Evolutionary conservation across 2,329 filamentous ascomycete genomes (phyloP).

Genomic region (Fusarium napiforme): DNA sequence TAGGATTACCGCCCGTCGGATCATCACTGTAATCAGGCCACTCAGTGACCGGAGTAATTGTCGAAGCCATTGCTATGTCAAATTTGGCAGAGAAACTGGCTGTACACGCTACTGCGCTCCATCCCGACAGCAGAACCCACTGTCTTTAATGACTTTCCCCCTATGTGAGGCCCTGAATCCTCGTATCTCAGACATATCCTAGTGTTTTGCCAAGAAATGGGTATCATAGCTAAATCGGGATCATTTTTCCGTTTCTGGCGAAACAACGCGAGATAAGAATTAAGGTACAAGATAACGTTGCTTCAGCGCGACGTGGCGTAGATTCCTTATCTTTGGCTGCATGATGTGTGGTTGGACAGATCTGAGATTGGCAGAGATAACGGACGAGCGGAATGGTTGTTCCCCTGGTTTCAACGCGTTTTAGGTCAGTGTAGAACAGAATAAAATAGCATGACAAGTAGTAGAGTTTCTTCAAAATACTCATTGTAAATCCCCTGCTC

Average conservation of each 20-base stretch:
- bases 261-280: constrained; percentile 28
- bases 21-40: constrained; percentile 56
- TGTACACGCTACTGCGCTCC: neutral
- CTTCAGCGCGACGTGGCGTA: neutral
- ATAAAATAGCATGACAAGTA: neutral
- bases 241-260: constrained; percentile 17
- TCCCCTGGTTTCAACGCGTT: neutral
- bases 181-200: neutral
- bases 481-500: neutral
- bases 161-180: neutral
- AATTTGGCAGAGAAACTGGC: neutral
- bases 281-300: constrained; percentile 14
- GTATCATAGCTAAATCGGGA: neutral
- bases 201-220: constrained; percentile 19
- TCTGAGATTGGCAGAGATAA: constrained; percentile 23
- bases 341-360: constrained; percentile 3
- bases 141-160: neutral
- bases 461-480: neutral
- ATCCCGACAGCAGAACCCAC: neutral
- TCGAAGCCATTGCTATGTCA: constrained; percentile 17
- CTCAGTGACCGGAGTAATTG: constrained; percentile 46
- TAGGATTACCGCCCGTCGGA: constrained; percentile 56
- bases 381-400: neutral
- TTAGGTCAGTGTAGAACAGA: neutral
- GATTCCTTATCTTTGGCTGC: constrained; percentile 23